Evolutionary conservation across 163 green algal species (phyloP), one percentile per base, ranked within the genome.

Genomic region (Trebouxiophyceae sp.): DNA sequence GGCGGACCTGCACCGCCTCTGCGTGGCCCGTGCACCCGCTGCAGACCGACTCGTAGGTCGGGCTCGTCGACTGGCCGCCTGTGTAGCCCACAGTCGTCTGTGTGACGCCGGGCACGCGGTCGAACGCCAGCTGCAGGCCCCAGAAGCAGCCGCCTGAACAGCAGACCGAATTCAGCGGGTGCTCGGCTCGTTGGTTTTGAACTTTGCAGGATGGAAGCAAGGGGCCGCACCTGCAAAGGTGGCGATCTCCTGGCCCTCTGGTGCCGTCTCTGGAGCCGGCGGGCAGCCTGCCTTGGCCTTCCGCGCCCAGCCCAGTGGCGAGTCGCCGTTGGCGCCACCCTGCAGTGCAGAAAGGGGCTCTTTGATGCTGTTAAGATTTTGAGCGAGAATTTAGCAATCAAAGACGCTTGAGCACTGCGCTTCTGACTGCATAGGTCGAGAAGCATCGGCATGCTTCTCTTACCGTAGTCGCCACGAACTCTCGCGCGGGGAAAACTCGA

Each of bases 1-100:
- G 31, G 32, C 44, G n/a, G 27, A 81, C 63, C 46, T 80, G 78
- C 2, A 95, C 83, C 2, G 82, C 87, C 71, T 95, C 88, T 32
- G 88, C 76, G 66, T 95, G 88, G 7, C 88, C 88, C 19, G 87
- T 92, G 28, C 65, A 63, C 7, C 87, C 87, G 34, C 63, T 80
- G 76, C 87, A 93, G 16, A 80, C 87, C 16, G 66, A 66, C 24
- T 92, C 78, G 66, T 95, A 95, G 5, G 69, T 90, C 24, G 88
- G 87, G 20, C 79, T 70, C 3, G 68, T 30, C 4, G 76, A 76
- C 16, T 78, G 23, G 29, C 84, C 86, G 39, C 81, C 75, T 57
- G 79, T 88, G 74, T 92, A 93, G 19, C 87, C 86, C 7, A 89
- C 82, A 12, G 31, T 78, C 2, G 87, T 94, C 29, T 78, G 72